These are phyloP conservation scores for Xylogone sp. DNA, from an alignment of 2,329 filamentous ascomycete species.

Conservation along the genomic window DNA sequence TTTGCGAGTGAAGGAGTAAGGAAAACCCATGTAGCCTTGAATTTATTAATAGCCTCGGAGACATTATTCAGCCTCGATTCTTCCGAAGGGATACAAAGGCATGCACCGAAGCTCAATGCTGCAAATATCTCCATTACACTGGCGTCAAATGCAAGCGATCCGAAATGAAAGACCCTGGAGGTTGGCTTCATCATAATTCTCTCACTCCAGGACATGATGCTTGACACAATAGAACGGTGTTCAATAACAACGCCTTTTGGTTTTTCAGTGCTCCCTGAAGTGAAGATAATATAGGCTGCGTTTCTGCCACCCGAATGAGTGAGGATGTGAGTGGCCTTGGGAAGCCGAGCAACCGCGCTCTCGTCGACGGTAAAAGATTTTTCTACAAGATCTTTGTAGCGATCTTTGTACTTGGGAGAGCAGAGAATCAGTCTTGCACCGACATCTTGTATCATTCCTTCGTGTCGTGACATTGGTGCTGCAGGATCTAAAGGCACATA, in stretches of 20 bases:
- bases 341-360: not conserved
- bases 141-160: conserved; percentile 13
- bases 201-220: too few species aligned
- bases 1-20: conserved; percentile 7
- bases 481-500: conserved; percentile 28
- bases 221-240: not conserved
- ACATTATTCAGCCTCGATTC: too few species aligned
- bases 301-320: too few species aligned
- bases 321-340: too few species aligned
- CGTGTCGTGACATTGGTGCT: conserved; percentile 20
- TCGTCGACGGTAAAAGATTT: not conserved
- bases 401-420: not conserved
- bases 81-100: conserved; percentile 6
- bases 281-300: conserved; percentile 9
- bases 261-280: conserved; percentile 12
- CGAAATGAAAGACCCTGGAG: conserved; percentile 7
- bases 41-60: too few species aligned
- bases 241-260: conserved; percentile 16
- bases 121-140: conserved; percentile 11
- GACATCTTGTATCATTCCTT: conserved; percentile 10
- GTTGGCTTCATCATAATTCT: not conserved
- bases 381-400: not conserved
- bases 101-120: conserved; percentile 7
- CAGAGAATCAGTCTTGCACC: conserved; percentile 7
- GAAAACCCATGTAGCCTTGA: not conserved